A percentile compares a stretch with the other conserved stretches of the same genome.
phyloP scores from a whole-genome alignment of 768 basidiomycete species.

The Coprinopsis marcescibilis region DNA sequence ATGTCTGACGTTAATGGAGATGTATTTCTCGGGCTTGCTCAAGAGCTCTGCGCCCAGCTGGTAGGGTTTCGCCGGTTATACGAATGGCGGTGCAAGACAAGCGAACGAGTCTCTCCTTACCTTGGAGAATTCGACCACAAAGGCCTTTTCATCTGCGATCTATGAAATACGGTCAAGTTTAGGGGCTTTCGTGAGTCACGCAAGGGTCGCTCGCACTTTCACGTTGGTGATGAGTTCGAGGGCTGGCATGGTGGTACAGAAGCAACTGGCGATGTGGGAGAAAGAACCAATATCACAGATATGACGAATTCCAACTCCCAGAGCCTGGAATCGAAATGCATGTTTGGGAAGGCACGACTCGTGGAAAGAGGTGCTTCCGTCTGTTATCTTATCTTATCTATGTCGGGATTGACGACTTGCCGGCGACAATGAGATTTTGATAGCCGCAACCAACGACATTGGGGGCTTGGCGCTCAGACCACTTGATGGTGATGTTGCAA shows the following conservation, averaged over 20 bases:
- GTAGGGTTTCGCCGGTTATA: neutral
- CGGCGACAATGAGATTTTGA: no score
- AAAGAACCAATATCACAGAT: neutral
- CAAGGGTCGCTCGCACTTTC: neutral
- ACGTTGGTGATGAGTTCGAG: slow-evolving; percentile 7
- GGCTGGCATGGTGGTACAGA: neutral
- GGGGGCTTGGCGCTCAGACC: no score
- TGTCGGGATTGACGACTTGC: no score
- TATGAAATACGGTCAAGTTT: neutral
- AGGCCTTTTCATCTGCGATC: slow-evolving; percentile 4
- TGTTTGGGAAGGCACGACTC: no score
- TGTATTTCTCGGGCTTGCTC: slow-evolving; percentile 29
- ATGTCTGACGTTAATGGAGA: slow-evolving; percentile 72
- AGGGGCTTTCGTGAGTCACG: neutral
- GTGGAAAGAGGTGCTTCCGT: neutral
- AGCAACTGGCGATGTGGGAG: neutral
- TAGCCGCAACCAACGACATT: no score
- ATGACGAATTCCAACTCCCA: no score
- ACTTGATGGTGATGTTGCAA: no score
- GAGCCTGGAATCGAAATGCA: no score
- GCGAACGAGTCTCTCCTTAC: neutral
- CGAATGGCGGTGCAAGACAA: neutral
- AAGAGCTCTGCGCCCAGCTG: neutral
- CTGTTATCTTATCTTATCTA: slow-evolving; percentile 2
- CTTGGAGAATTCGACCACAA: slow-evolving; percentile 7